Conservation (phyloP, 345 rosid species). For the Euphorbia lathyris region DNA sequence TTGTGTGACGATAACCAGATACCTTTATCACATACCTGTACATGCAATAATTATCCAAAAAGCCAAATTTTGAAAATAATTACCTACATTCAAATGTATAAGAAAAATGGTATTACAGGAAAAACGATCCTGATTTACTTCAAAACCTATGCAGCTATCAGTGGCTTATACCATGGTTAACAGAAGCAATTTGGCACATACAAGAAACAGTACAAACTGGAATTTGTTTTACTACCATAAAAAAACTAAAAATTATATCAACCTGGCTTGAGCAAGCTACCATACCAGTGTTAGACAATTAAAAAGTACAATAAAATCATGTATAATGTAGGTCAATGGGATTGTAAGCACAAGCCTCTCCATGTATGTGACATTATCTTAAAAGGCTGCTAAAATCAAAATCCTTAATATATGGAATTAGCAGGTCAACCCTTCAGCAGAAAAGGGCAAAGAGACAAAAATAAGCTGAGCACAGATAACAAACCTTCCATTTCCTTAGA, state of each 20-base stretch:
- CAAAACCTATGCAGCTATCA: background rate
- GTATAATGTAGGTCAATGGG: background rate
- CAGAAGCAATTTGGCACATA: background rate
- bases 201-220: background rate
- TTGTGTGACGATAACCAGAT: constrained; percentile 71
- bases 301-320: background rate
- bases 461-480: constrained; percentile 14
- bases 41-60: background rate
- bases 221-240: no score
- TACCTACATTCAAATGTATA: background rate
- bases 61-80: background rate
- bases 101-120: background rate
- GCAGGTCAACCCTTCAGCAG: background rate
- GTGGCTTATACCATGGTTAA: no score
- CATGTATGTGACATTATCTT: background rate
- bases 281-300: background rate
- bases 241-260: no score
- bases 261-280: background rate
- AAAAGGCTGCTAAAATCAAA: background rate
- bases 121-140: background rate
- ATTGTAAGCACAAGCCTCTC: background rate
- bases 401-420: background rate
- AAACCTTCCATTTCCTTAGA: constrained; percentile 85
- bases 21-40: constrained; percentile 68
- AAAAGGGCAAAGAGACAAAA: background rate